Base-by-base conservation (phyloP, 2,329 filamentous ascomycete species). In the Alternaria ventricosa region DNA sequence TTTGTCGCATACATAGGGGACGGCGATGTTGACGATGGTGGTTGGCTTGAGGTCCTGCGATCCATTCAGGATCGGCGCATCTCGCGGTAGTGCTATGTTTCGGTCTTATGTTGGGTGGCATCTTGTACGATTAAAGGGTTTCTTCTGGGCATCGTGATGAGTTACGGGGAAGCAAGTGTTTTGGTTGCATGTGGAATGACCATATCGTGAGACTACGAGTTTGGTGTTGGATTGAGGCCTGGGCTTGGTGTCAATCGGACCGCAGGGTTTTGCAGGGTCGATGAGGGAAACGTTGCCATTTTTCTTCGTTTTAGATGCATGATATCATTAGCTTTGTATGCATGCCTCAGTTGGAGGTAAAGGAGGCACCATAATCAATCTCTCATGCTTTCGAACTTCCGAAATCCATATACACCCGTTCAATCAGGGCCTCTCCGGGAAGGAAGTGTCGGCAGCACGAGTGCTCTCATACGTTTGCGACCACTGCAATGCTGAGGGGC, bases 11-110 rank as follows among this genome's bases (percentile, higher is more conserved):
- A 53, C 56, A 71, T 62, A 78, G 75, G 67, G 57, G 70, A 71
- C 64, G 70, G 67, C n/a, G 59, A 69, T 63, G 60, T 69, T 51
- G 71, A 76, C 66, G 74, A 77, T 60, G 74, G 72, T 20, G 75
- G 74, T 25, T 78, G 75, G 75, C 50, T 71, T 47, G 72, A 76
- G 15, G 73, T 77, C 7, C 49, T 78, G 45, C 67, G 75, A 27
- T 70, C 70, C 36, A 71, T 78, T 51, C 70, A 73, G 63, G 66
- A 67, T 47, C 65, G 72, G 22, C 67, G 70, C 41, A 64, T 59
- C 53, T 75, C 72, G 58, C 68, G 60, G 36, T 67, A 61, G 62
- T 58, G 45, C 49, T 55, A 55, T 11, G 22, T 61, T 65, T 64
- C 49, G 25, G 55, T 49, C 43, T 61, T 25, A 23, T 55, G 23